phyloP scores from a whole-genome alignment of 2,329 filamentous ascomycete genomes.

The Colletotrichum sp. region DNA sequence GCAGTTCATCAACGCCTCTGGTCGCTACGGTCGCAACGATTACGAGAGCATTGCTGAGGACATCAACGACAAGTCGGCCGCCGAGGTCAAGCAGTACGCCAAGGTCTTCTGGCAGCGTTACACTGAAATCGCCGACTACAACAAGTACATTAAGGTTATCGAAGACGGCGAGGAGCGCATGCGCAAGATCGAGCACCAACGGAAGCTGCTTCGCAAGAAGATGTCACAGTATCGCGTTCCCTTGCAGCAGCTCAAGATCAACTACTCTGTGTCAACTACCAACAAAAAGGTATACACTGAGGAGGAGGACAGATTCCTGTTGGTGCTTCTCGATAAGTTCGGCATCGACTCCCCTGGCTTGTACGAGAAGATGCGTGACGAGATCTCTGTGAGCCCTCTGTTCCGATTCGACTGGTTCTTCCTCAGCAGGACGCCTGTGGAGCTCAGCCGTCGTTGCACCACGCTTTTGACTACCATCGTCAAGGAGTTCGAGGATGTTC shows the following conservation, averaged over 20 bases:
- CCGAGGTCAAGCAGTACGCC: conserved; percentile 89
- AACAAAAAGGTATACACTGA: conserved; percentile 99
- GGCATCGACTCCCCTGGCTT: conserved; percentile 90
- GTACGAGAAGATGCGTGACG: conserved; percentile 94
- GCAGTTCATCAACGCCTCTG: conserved; percentile 95
- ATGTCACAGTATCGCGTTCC: conserved; percentile 97
- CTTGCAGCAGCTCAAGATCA: conserved; percentile 96
- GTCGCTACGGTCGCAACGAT: conserved; percentile 86
- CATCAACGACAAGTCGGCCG: conserved; percentile 85
- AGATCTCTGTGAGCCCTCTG: conserved; percentile 90
- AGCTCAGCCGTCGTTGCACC: conserved; percentile 90
- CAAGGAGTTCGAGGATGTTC: conserved; percentile 84
- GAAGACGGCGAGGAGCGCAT: conserved; percentile 92
- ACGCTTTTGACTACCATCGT: conserved; percentile 94
- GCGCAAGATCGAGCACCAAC: conserved; percentile 87
- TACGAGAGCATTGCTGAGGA: conserved; percentile 86
- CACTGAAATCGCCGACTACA: conserved; percentile 85
- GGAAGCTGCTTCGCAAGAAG: conserved; percentile 93
- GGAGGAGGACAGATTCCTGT: conserved; percentile 93
- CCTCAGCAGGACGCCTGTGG: conserved; percentile 88
- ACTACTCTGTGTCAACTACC: conserved; percentile 97
- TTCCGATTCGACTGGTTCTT: conserved; percentile 99
- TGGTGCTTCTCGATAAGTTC: conserved; percentile 91
- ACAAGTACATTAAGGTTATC: conserved; percentile 86
- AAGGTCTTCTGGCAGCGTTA: conserved; percentile 97